Conservation (phyloP, 176 grass and related monocot genomes). For the Raddia distichophylla region DNA sequence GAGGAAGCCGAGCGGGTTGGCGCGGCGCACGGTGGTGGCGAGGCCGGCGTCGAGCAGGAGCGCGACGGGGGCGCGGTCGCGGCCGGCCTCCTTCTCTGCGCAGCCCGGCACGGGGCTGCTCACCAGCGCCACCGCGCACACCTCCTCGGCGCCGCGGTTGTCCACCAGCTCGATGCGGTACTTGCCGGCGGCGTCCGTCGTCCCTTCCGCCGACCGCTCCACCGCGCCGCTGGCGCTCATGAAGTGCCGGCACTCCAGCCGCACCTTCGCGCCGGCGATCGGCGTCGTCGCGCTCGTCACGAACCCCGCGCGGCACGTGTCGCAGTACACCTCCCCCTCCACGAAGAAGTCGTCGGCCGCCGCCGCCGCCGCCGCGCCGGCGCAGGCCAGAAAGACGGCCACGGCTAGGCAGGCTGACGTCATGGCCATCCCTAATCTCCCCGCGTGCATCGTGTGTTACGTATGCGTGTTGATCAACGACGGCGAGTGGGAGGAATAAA, state of each 20-base stretch:
- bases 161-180: constrained; percentile 48
- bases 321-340: constrained; percentile 56
- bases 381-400: background rate
- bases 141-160: constrained; percentile 59
- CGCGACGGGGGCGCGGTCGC: constrained; percentile 39
- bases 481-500: background rate
- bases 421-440: background rate
- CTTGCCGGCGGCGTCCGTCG: constrained; percentile 36
- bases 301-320: constrained; percentile 54
- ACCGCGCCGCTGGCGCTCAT: constrained; percentile 44
- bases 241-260: constrained; percentile 56
- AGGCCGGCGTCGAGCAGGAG: constrained; percentile 37
- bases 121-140: constrained; percentile 49
- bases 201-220: constrained; percentile 35
- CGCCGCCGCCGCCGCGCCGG: background rate
- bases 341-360: constrained; percentile 39
- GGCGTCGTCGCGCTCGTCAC: constrained; percentile 40
- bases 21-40: constrained; percentile 37
- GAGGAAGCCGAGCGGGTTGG: constrained; percentile 55
- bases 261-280: constrained; percentile 46
- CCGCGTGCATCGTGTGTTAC: background rate
- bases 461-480: background rate
- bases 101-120: constrained; percentile 46
- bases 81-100: constrained; percentile 36
- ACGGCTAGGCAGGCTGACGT: background rate